phyloP scores from a whole-genome alignment of 176 grass and related monocot species.

The Melocanna baccifera region DNA sequence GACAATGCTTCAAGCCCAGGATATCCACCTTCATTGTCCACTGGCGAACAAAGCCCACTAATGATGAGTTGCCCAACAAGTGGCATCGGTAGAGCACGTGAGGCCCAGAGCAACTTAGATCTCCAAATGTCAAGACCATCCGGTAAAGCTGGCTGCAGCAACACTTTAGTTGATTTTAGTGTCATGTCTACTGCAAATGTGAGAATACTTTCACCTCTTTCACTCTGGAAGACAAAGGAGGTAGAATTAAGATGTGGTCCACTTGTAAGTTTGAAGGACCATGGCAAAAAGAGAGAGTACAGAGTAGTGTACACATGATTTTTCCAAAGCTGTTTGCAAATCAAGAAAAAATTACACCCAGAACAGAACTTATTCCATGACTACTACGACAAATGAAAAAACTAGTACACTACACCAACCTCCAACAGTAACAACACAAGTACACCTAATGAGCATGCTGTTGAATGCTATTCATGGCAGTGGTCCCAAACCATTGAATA shows the following conservation, averaged over 20 bases:
- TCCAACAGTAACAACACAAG: slow-evolving; percentile 19
- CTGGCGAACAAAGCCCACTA: slow-evolving; percentile 63
- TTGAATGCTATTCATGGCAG: no score
- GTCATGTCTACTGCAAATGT: slow-evolving; percentile 64
- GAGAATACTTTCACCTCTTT: slow-evolving; percentile 83
- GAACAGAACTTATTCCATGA: background rate
- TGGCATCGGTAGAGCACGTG: slow-evolving; percentile 83
- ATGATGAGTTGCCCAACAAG: slow-evolving; percentile 72
- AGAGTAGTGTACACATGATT: slow-evolving; percentile 1
- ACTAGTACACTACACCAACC: background rate
- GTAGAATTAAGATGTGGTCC: background rate
- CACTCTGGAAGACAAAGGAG: slow-evolving; percentile 39
- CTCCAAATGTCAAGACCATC: slow-evolving; percentile 67
- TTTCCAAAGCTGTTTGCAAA: slow-evolving; percentile 14
- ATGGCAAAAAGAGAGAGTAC: background rate
- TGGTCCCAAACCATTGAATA: no score
- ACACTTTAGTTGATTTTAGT: slow-evolving; percentile 65
- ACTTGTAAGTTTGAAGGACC: background rate
- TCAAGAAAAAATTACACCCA: background rate
- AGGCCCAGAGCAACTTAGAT: slow-evolving; percentile 79
- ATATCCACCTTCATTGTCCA: slow-evolving; percentile 49
- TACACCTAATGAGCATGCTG: background rate
- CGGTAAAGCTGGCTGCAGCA: slow-evolving; percentile 54
- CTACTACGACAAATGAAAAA: background rate
- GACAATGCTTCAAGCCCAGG: slow-evolving; percentile 64